Base-by-base conservation (phyloP, 108 stramenopile species). In the Pseudonitzschia multistriata region DNA sequence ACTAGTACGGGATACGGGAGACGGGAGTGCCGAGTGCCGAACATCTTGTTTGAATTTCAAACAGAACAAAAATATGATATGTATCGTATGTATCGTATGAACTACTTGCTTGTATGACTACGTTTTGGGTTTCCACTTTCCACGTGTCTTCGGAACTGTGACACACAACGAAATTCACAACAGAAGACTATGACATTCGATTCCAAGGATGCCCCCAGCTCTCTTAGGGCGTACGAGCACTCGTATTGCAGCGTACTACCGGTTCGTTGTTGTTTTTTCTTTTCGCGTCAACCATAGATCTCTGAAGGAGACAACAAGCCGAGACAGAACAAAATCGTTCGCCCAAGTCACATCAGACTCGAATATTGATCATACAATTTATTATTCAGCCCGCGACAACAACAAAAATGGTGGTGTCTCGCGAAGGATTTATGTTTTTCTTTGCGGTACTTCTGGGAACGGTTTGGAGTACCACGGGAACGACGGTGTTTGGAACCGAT, bases 121-220 rank as follows among this genome's bases (percentile, higher is more conserved):
- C 8, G 11, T 7, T 45, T 45, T 45, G 5, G 2, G 8, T 2
- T 42, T 42, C 40, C 40, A 13, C 21, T 52, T 25, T 52, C 50
- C 50, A 52, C 50, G 50, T 52, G 50, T 52, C 21, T 52, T 2
- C 19, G 50, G 50, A 52, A 52, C 50, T 52, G 50, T 52, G 50
- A 52, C 25, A 52, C 21, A 52, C 50, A 52, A 24, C 19, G 50
- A 52, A 45, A 45, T 45, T 45, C 42, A 45, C 42, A 45, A 45
- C 42, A 45, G 42, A 45, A 45, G 42, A 45, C 42, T 17, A 13
- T 10, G 42, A 45, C 42, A 45, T 45, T 45, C 42, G 42, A 45
- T 45, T 45, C 17, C 42, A 45, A 17, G 2, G 42, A 17, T 8
- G 17, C 3, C 17, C 1, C 6, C 8, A 37, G 6, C 8, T n/a